A percentile compares a stretch with the other conserved stretches of the same genome.
Evolutionary conservation across 1,284 basidiomycete genomes (phyloP).

Genomic region (Ganoderma multipileum): DNA sequence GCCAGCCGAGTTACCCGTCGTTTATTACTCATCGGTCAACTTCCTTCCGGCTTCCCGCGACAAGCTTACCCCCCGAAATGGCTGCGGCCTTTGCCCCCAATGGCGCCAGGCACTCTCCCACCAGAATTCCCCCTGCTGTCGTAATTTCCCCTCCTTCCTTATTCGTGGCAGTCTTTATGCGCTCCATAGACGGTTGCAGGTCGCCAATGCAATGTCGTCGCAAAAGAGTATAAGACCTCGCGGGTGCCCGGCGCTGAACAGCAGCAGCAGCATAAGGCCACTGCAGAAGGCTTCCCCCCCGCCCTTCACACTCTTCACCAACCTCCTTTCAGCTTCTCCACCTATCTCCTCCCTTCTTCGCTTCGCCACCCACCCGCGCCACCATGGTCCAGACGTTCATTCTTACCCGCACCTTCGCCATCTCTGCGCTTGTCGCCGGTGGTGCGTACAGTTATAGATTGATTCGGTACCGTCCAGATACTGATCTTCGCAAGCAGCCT

Average conservation of each 20-base stretch:
- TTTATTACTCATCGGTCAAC: neutral
- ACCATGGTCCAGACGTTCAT: slow-evolving; percentile 31
- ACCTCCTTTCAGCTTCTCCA: slow-evolving; percentile 12
- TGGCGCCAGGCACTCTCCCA: slow-evolving; percentile 4
- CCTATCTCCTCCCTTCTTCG: slow-evolving; percentile 9
- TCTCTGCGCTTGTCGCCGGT: slow-evolving; percentile 31
- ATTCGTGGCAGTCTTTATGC: slow-evolving; percentile 15
- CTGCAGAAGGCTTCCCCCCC: neutral
- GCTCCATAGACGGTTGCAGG: neutral
- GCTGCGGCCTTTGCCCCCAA: neutral
- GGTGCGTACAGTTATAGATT: slow-evolving; percentile 12
- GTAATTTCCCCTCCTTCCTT: slow-evolving; percentile 5
- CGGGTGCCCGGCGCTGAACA: neutral
- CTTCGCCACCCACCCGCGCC: slow-evolving; percentile 3
- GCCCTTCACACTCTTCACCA: slow-evolving; percentile 3
- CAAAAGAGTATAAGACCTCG: slow-evolving; percentile 16
- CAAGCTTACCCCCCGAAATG: slow-evolving; percentile 13
- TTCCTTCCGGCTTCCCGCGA: slow-evolving; percentile 6
- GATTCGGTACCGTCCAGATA: neutral
- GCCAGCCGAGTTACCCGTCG: neutral
- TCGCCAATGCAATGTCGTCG: slow-evolving; percentile 11
- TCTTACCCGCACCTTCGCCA: slow-evolving; percentile 31
- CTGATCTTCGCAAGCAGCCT: slow-evolving; percentile 7
- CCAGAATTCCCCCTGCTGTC: neutral
- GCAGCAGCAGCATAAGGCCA: slow-evolving; percentile 5